A percentile compares a stretch with the other conserved stretches of the same genome.
Conservation (phyloP, 192 early-diverging fungal species). For the Entomortierella parvispora region DNA sequence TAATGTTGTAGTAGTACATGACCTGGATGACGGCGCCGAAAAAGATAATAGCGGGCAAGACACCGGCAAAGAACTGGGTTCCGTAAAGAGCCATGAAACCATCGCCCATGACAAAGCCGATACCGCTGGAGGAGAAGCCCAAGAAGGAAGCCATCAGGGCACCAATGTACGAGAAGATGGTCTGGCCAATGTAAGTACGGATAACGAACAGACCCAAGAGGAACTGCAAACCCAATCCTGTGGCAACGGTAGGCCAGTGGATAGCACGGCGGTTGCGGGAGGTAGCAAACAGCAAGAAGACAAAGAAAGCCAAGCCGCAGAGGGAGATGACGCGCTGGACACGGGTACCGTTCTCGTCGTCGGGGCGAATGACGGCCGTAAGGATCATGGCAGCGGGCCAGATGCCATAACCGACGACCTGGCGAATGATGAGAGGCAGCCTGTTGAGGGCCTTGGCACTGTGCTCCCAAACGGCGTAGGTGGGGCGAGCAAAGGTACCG, state of each 20-base stretch:
- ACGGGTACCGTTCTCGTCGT: conserved; percentile 62
- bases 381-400: conserved; percentile 61
- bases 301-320: conserved; percentile 72
- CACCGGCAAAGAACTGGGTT: conserved; percentile 69
- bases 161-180: conserved; percentile 76
- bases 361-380: conserved; percentile 63
- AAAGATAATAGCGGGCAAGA: conserved; percentile 89
- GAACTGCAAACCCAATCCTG: conserved; percentile 80
- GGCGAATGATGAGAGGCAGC: conserved; percentile 56
- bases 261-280: conserved; percentile 75
- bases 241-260: conserved; percentile 78
- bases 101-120: conserved; percentile 75
- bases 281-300: conserved; percentile 53
- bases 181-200: conserved; percentile 73
- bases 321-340: conserved; percentile 80
- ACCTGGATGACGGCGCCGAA: conserved; percentile 88
- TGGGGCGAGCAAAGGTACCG: conserved; percentile 38
- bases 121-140: conserved; percentile 72
- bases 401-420: conserved; percentile 53
- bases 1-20: conserved; percentile 83
- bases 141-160: conserved; percentile 69
- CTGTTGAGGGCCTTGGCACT: conserved; percentile 22
- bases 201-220: conserved; percentile 83
- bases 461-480: conserved; percentile 43
- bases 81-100: conserved; percentile 48